Evolutionary conservation across 768 basidiomycete genomes (phyloP).

Genomic region (Lentinus brumalis): DNA sequence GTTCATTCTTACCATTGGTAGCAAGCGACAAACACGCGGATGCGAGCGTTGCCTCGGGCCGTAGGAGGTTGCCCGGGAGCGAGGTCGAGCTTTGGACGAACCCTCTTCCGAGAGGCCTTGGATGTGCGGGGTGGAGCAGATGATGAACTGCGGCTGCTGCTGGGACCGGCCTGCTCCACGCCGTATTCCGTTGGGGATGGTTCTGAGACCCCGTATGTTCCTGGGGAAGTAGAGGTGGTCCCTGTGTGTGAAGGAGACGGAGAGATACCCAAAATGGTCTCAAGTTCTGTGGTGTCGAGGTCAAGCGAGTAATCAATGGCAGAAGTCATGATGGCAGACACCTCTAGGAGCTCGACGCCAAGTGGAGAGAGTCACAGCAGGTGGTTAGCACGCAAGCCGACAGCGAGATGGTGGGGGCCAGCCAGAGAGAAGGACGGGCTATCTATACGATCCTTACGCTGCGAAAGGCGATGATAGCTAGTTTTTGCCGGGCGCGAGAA

Average conservation of each 20-base stretch:
- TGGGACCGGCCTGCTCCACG: neutral
- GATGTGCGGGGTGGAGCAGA: slow-evolving; percentile 2
- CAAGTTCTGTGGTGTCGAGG: neutral
- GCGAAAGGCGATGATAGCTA: slow-evolving; percentile 21
- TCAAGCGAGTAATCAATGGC: too few relatives aligned
- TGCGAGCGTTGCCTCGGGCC: slow-evolving; percentile 72
- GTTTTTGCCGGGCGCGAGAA: too few relatives aligned
- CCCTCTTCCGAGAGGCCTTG: slow-evolving; percentile 6
- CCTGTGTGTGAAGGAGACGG: neutral
- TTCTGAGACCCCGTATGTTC: neutral
- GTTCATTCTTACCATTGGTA: slow-evolving; percentile 58
- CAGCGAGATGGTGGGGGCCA: too few relatives aligned
- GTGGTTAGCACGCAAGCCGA: too few relatives aligned
- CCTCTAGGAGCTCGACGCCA: too few relatives aligned
- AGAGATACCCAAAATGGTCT: neutral
- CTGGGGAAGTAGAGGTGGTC: neutral
- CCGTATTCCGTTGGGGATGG: neutral
- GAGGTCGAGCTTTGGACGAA: slow-evolving; percentile 58
- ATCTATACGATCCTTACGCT: slow-evolving; percentile 42
- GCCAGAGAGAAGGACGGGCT: too few relatives aligned
- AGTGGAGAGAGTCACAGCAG: too few relatives aligned
- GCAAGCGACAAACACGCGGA: slow-evolving; percentile 79
- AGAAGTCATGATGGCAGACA: too few relatives aligned
- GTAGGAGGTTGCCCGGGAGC: slow-evolving; percentile 78
- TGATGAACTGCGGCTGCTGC: neutral